phyloP scores from a whole-genome alignment of 1,284 basidiomycete species.

The Schizophyllum amplum region DNA sequence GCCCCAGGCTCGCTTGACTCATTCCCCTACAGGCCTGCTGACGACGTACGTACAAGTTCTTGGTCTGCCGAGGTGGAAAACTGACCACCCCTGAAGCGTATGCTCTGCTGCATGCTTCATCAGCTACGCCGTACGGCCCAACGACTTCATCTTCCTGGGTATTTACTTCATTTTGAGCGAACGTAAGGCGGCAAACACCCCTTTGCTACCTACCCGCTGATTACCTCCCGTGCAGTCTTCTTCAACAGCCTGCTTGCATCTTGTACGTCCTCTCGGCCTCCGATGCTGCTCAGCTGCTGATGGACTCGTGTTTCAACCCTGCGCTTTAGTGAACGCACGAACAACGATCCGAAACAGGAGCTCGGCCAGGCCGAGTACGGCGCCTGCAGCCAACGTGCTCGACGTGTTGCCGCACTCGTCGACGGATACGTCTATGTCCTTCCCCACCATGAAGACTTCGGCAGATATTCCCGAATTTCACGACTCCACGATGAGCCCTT shows the following conservation, averaged over 20 bases:
- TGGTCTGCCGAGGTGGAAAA: background rate
- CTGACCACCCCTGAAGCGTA: conserved; percentile 7
- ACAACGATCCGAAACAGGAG: background rate
- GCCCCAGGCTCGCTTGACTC: conserved; percentile 10
- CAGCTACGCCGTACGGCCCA: conserved; percentile 24
- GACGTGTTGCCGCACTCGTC: background rate
- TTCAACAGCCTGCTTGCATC: background rate
- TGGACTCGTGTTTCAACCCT: too few species aligned
- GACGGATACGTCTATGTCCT: background rate
- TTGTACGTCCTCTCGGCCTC: background rate
- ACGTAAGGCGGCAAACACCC: background rate
- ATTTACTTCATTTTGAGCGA: conserved; percentile 14
- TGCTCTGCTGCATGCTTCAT: conserved; percentile 23
- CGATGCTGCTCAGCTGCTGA: too few species aligned
- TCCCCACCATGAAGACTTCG: background rate
- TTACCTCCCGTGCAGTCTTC: background rate
- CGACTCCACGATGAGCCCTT: background rate
- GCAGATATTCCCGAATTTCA: background rate
- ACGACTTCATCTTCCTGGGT: conserved; percentile 24
- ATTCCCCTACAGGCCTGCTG: background rate
- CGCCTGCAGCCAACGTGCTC: background rate
- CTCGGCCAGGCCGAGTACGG: background rate
- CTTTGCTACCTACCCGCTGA: too few species aligned
- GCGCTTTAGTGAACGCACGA: background rate
- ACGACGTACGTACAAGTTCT: background rate